Conservation (phyloP, 805 yeast species). For the Wickerhamiella kazuoi region DNA sequence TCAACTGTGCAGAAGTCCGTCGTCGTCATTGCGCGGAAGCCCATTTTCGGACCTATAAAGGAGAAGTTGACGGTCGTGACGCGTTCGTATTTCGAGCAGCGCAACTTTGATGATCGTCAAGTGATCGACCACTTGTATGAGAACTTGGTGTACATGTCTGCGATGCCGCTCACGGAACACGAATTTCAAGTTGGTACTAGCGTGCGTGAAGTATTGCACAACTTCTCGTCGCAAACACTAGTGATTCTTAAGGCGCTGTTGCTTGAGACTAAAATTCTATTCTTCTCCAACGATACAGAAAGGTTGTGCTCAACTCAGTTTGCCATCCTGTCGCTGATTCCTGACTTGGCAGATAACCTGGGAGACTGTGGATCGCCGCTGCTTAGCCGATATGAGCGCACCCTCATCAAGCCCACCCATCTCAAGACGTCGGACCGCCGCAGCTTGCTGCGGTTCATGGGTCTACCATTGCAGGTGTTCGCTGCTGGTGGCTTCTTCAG, state of each 20-base stretch:
- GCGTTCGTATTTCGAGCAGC: slow-evolving; percentile 66
- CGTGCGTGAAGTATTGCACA: slow-evolving; percentile 42
- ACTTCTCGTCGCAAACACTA: slow-evolving; percentile 41
- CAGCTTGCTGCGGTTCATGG: slow-evolving; percentile 63
- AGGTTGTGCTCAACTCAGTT: slow-evolving; percentile 66
- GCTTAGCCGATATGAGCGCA: slow-evolving; percentile 35
- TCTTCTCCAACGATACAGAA: slow-evolving; percentile 69
- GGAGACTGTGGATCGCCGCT: slow-evolving; percentile 68
- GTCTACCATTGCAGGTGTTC: slow-evolving; percentile 74
- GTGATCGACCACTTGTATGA: slow-evolving; percentile 55
- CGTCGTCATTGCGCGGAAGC: slow-evolving; percentile 71
- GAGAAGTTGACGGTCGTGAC: slow-evolving; percentile 86
- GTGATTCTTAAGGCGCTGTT: slow-evolving; percentile 59
- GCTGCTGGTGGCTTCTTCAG: slow-evolving; percentile 75
- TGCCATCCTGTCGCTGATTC: slow-evolving; percentile 66
- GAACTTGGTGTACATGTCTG: slow-evolving; percentile 28
- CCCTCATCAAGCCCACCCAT: slow-evolving; percentile 41
- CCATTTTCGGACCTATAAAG: slow-evolving; percentile 67
- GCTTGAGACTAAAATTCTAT: slow-evolving; percentile 53
- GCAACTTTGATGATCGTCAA: slow-evolving; percentile 50
- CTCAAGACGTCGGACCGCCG: slow-evolving; percentile 61
- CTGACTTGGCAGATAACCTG: slow-evolving; percentile 55
- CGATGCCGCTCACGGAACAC: slow-evolving; percentile 27
- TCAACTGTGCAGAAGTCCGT: slow-evolving; percentile 83
- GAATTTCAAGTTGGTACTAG: slow-evolving; percentile 61